These are phyloP conservation scores for Ceratobasidium sp. DNA, from an alignment of 1,284 basidiomycete genomes.

Conservation along the genomic window DNA sequence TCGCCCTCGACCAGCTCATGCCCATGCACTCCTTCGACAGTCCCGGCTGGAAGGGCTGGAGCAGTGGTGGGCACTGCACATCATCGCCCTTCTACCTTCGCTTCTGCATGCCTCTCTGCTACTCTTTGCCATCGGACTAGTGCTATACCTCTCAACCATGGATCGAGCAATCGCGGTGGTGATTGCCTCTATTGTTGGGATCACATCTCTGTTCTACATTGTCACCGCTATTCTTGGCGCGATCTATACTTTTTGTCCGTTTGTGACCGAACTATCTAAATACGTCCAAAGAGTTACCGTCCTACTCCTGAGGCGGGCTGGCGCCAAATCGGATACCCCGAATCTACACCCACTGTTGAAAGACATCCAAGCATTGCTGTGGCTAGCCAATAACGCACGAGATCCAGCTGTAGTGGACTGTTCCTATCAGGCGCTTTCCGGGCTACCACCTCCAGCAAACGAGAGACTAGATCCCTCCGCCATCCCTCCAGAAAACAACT, in stretches of 20 bases:
- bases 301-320: too few species aligned
- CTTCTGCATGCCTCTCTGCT: slow-evolving; percentile 15
- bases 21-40: not conserved
- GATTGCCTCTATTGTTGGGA: not conserved
- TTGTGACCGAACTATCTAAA: not conserved
- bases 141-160: slow-evolving; percentile 6
- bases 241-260: not conserved
- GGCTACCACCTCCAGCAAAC: too few species aligned
- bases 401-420: too few species aligned
- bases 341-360: too few species aligned
- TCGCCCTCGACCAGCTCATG: not conserved
- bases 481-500: too few species aligned
- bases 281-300: not conserved
- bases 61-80: slow-evolving; percentile 14
- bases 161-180: not conserved
- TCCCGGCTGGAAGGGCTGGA: not conserved
- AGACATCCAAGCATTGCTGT: too few species aligned
- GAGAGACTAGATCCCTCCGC: too few species aligned
- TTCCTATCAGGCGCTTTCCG: too few species aligned
- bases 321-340: too few species aligned
- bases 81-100: not conserved
- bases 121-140: slow-evolving; percentile 17
- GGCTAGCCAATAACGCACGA: too few species aligned
- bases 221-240: not conserved
- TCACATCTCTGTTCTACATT: not conserved